Percentiles rank a stretch among this genome's conserved stretches.
Evolutionary conservation across 495 filamentous ascomycete genomes (phyloP).

Genomic region (Astrocystis sublimbata): DNA sequence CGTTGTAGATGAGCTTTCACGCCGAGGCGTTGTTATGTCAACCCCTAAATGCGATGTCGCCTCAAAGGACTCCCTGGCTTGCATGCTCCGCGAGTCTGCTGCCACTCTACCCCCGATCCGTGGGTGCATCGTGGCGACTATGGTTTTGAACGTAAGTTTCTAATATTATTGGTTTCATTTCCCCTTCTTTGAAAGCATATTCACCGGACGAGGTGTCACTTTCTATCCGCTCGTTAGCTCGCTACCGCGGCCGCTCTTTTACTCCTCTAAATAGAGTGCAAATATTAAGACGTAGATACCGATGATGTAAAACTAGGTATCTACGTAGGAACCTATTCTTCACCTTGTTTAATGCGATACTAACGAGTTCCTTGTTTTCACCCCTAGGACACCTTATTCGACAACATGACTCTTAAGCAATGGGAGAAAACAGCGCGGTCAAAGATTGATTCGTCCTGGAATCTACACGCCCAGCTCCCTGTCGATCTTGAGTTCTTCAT

Average conservation of each 20-base stretch:
- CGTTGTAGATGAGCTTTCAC: constrained; percentile 21
- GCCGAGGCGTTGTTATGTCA: constrained; percentile 18
- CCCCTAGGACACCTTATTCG: constrained; percentile 43
- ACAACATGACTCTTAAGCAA: constrained; percentile 46
- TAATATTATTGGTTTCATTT: not conserved
- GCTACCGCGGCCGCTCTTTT: no score
- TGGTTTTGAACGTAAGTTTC: constrained; percentile 40
- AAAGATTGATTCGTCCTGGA: constrained; percentile 46
- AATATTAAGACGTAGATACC: no score
- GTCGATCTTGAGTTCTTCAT: constrained; percentile 56
- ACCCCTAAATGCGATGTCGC: constrained; percentile 40
- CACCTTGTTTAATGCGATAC: no score
- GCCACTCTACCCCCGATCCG: constrained; percentile 46
- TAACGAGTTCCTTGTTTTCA: no score
- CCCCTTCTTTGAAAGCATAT: no score
- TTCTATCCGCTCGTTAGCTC: no score
- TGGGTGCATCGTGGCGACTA: constrained; percentile 49
- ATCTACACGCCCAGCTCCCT: constrained; percentile 47
- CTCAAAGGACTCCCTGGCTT: no score
- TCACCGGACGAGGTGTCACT: no score
- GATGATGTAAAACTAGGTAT: no score
- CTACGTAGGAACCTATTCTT: no score
- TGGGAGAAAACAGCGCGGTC: constrained; percentile 36
- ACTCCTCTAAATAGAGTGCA: no score
- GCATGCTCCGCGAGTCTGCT: constrained; percentile 18